Evolutionary conservation across 2,329 filamentous ascomycete genomes (phyloP).

Genomic region (Westerdykella ornata): DNA sequence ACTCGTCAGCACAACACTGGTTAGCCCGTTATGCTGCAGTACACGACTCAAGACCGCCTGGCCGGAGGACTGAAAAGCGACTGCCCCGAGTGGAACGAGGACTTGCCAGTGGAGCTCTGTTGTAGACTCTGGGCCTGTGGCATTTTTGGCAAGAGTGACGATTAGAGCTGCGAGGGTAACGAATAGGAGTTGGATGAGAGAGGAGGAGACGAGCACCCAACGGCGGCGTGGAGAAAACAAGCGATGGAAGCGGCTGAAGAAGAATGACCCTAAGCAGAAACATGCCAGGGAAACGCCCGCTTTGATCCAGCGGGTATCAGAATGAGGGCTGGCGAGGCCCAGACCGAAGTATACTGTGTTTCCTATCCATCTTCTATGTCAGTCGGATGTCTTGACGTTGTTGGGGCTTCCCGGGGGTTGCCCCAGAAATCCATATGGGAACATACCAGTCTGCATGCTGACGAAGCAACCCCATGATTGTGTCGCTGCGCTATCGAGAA

Average conservation of each 20-base stretch:
- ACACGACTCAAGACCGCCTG: constrained; percentile 70
- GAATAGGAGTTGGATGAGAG: constrained; percentile 38
- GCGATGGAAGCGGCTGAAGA: constrained; percentile 64
- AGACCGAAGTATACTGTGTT: constrained; percentile 76
- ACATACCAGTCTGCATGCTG: constrained; percentile 71
- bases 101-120: constrained; percentile 45
- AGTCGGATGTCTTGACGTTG: neutral
- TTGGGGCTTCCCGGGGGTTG: no score
- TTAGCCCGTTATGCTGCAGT: constrained; percentile 62
- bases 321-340: constrained; percentile 55
- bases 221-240: constrained; percentile 54
- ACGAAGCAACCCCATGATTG: constrained; percentile 75
- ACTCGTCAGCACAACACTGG: constrained; percentile 73
- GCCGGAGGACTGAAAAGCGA: constrained; percentile 71
- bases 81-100: constrained; percentile 59
- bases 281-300: constrained; percentile 62
- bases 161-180: constrained; percentile 39
- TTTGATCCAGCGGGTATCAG: constrained; percentile 58
- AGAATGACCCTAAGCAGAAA: constrained; percentile 67
- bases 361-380: constrained; percentile 27
- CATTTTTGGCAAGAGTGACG: constrained; percentile 36
- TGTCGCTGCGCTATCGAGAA: constrained; percentile 69
- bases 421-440: neutral
- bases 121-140: constrained; percentile 14
- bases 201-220: constrained; percentile 54